phyloP scores from a whole-genome alignment of 108 stramenopile species.

The Skeletonema marinoi region DNA sequence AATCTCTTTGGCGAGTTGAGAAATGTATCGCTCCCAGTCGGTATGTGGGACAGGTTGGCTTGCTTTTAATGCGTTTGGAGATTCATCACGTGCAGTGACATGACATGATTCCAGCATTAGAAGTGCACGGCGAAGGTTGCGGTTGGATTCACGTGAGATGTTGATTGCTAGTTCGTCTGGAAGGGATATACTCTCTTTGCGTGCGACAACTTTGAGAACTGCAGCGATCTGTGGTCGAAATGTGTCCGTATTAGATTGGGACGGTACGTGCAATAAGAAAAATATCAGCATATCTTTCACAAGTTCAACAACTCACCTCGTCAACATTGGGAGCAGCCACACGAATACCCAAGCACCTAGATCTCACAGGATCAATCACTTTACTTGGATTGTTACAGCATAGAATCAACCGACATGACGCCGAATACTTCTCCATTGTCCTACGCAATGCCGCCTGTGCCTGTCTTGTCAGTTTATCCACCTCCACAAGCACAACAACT shows the following conservation, averaged over 20 bases:
- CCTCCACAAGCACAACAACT: constrained; percentile 93
- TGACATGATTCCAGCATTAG: constrained; percentile 95
- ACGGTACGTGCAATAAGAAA: background rate
- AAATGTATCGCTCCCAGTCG: constrained; percentile 98
- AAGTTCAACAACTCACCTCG: constrained; percentile 56
- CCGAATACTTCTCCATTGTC: constrained; percentile 98
- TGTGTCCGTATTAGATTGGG: background rate
- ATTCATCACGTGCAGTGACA: constrained; percentile 68
- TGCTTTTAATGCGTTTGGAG: constrained; percentile 37
- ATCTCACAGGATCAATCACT: constrained; percentile 95
- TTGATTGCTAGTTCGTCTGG: constrained; percentile 78
- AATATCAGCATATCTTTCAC: background rate
- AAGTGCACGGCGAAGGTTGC: constrained; percentile 96
- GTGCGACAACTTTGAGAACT: constrained; percentile 75
- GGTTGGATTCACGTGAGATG: constrained; percentile 72
- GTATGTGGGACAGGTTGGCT: constrained; percentile 61
- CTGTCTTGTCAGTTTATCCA: constrained; percentile 90
- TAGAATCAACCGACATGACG: constrained; percentile 94
- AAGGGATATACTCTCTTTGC: constrained; percentile 76
- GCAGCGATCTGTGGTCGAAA: constrained; percentile 58
- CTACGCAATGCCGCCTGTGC: constrained; percentile 95
- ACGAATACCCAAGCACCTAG: constrained; percentile 94
- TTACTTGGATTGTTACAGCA: constrained; percentile 88
- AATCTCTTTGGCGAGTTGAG: constrained; percentile 84
- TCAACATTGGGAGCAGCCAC: constrained; percentile 86